Evolutionary conservation across 768 basidiomycete genomes (phyloP).

Genomic region (Kwoniella dejecticola): DNA sequence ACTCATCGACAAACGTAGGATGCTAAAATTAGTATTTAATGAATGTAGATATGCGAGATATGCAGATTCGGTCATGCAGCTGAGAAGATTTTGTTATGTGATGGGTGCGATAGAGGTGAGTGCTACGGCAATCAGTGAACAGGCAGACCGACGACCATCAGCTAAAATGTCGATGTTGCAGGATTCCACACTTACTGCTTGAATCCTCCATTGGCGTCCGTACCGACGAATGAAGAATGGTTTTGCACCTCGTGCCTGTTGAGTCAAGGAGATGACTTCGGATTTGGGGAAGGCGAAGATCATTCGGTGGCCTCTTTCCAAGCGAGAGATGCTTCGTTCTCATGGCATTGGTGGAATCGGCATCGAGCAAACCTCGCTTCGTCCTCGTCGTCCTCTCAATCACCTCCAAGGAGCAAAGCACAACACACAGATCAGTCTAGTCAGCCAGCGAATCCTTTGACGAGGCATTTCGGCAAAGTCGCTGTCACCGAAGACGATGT

Average conservation of each 20-base stretch:
- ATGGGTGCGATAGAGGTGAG: slow-evolving; percentile 78
- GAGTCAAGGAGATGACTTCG: slow-evolving; percentile 91
- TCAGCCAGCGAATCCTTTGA: slow-evolving; percentile 23
- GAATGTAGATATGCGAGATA: slow-evolving; percentile 81
- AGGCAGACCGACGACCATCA: neutral
- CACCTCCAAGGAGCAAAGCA: slow-evolving; percentile 52
- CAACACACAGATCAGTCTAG: slow-evolving; percentile 47
- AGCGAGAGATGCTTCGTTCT: slow-evolving; percentile 84
- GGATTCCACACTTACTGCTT: slow-evolving; percentile 98
- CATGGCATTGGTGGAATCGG: slow-evolving; percentile 79
- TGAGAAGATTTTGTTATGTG: slow-evolving; percentile 88
- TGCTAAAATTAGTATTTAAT: too few species aligned
- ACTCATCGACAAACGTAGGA: too few species aligned
- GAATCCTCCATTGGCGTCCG: slow-evolving; percentile 77
- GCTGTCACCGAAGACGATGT: slow-evolving; percentile 85
- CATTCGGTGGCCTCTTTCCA: slow-evolving; percentile 90
- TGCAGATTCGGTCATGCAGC: slow-evolving; percentile 86
- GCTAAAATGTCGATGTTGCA: slow-evolving; percentile 48
- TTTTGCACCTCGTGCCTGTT: slow-evolving; percentile 90
- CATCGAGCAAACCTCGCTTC: slow-evolving; percentile 63
- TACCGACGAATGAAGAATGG: slow-evolving; percentile 89
- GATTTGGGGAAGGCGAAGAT: slow-evolving; percentile 97
- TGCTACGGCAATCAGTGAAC: slow-evolving; percentile 13
- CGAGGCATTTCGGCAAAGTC: slow-evolving; percentile 42
- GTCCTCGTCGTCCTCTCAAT: slow-evolving; percentile 41